These are phyloP conservation scores for Arthroderma sp. DNA, from an alignment of 2,329 filamentous ascomycete genomes.

Conservation along the genomic window DNA sequence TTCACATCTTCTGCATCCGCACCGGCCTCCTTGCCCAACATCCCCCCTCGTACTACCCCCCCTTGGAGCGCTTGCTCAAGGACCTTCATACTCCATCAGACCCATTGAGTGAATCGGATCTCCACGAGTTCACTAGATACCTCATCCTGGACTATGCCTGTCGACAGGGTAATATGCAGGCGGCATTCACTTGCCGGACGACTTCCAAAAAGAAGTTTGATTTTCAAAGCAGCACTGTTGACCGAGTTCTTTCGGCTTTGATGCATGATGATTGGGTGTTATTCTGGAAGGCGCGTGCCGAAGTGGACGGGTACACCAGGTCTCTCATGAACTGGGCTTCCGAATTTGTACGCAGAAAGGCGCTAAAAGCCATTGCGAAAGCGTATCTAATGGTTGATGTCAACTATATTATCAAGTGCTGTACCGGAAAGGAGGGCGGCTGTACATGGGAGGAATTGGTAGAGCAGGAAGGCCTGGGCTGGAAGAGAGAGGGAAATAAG, in stretches of 20 bases:
- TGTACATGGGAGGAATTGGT: slow-evolving; percentile 59
- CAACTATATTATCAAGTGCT: slow-evolving; percentile 50
- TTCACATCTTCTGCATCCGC: slow-evolving; percentile 83
- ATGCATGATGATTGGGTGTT: slow-evolving; percentile 69
- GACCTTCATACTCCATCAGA: slow-evolving; percentile 51
- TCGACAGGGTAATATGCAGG: slow-evolving; percentile 58
- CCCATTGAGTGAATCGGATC: slow-evolving; percentile 57
- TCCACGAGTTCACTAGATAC: slow-evolving; percentile 68
- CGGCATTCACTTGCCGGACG: slow-evolving; percentile 56
- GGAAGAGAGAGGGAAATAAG: slow-evolving; percentile 60
- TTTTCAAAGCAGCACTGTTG: slow-evolving; percentile 55
- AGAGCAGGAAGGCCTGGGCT: slow-evolving; percentile 62
- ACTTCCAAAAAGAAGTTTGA: slow-evolving; percentile 36
- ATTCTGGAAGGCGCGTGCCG: slow-evolving; percentile 58
- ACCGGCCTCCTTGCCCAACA: slow-evolving; percentile 68
- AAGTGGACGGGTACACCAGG: slow-evolving; percentile 67
- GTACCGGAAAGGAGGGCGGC: slow-evolving; percentile 25
- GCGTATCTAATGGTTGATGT: slow-evolving; percentile 67
- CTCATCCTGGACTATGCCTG: slow-evolving; percentile 81
- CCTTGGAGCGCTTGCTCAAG: slow-evolving; percentile 65
- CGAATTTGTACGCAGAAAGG: slow-evolving; percentile 57
- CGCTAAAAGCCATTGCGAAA: slow-evolving; percentile 74
- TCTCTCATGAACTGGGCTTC: slow-evolving; percentile 73
- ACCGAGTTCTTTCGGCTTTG: slow-evolving; percentile 55
- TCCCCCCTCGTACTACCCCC: slow-evolving; percentile 80